These are phyloP conservation scores for Panus rudis DNA, from an alignment of 768 basidiomycete genomes.

Conservation along the genomic window DNA sequence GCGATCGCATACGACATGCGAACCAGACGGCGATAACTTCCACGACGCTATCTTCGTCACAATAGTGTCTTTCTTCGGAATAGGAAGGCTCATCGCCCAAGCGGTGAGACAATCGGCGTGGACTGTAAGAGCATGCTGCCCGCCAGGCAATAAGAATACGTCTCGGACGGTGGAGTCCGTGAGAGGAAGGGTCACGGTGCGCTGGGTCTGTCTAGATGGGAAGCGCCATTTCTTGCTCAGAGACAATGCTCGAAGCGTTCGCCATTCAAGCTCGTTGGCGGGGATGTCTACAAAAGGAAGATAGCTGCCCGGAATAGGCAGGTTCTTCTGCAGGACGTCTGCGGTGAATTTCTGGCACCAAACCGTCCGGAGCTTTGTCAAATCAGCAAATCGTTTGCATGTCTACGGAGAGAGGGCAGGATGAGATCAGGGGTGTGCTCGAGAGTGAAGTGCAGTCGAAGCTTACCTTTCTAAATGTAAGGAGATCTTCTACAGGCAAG, in stretches of 20 bases:
- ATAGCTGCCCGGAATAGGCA: not conserved
- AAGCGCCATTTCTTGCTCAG: not conserved
- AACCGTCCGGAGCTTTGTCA: not conserved
- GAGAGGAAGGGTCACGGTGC: not conserved
- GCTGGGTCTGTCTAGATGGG: not conserved
- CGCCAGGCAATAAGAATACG: not conserved
- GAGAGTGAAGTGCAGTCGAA: not conserved
- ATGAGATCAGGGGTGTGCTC: not conserved
- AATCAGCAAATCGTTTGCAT: not conserved
- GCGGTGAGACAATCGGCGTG: no score
- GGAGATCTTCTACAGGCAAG: not conserved
- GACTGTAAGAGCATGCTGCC: not conserved
- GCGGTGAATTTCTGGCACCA: not conserved
- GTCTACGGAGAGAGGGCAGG: not conserved
- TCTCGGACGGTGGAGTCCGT: not conserved
- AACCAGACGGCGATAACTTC: not conserved
- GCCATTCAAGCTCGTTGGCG: not conserved
- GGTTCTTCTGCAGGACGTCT: not conserved
- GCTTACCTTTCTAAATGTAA: not conserved
- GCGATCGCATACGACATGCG: not conserved
- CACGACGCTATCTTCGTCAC: no score
- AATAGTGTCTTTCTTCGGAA: no score
- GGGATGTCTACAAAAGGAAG: not conserved
- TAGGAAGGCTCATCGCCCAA: no score
- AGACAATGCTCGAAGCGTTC: not conserved